Evolutionary conservation across 2,329 filamentous ascomycete species (phyloP).

Genomic region (Fusarium palustre): DNA sequence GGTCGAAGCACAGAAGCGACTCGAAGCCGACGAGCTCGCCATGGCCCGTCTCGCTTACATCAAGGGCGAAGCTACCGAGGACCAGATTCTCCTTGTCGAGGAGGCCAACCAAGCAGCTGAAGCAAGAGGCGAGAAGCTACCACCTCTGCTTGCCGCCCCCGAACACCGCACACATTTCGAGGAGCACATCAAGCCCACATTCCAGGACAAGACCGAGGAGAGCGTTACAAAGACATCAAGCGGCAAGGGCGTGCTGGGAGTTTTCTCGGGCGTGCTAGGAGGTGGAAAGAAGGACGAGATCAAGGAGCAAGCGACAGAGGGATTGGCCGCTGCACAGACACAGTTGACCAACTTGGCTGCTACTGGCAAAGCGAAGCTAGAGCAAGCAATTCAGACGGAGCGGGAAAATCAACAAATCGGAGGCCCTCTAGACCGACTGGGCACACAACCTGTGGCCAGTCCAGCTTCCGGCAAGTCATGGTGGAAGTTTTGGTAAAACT

Average conservation of each 20-base stretch:
- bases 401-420: conserved; percentile 63
- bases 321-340: conserved; percentile 32
- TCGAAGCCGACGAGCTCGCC: conserved; percentile 66
- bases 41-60: conserved; percentile 71
- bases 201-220: conserved; percentile 42
- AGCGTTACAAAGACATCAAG: conserved; percentile 38
- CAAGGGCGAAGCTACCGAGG: conserved; percentile 66
- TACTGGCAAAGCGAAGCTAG: conserved; percentile 54
- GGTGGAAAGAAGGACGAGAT: conserved; percentile 39
- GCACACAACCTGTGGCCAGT: conserved; percentile 50
- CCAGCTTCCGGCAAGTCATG: conserved; percentile 61
- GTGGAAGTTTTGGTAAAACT: conserved; percentile 59
- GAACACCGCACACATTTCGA: conserved; percentile 53
- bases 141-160: conserved; percentile 63
- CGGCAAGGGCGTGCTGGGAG: conserved; percentile 54
- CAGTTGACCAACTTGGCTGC: conserved; percentile 23
- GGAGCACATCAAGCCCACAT: conserved; percentile 51
- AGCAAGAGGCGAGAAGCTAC: conserved; percentile 59
- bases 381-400: conserved; percentile 61
- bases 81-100: conserved; percentile 68
- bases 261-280: conserved; percentile 50
- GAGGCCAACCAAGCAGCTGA: conserved; percentile 64
- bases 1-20: conserved; percentile 64
- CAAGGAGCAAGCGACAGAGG: conserved; percentile 28
- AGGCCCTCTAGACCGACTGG: conserved; percentile 64